Base-by-base conservation (phyloP, 805 yeast genomes). In the Kluyveromyces lactis region DNA sequence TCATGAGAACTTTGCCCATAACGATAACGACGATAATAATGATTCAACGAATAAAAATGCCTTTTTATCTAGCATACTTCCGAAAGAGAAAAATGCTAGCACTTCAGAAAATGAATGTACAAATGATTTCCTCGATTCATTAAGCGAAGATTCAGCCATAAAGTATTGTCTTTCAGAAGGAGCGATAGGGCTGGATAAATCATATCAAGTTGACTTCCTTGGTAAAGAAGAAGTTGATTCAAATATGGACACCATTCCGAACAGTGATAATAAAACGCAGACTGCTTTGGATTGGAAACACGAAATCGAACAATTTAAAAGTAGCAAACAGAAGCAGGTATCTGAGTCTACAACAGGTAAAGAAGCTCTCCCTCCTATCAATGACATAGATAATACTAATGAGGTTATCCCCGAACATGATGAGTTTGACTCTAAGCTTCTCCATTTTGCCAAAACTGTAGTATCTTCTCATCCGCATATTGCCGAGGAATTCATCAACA, bases 391-490 rank as follows among this genome's bases (percentile, higher is more conserved):
- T n/a, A 9, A 12, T n/a, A 13, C 18, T 8, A 34, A 17, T 10
- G 39, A 26, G 15, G 23, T 11, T 11, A 17, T n/a, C 6, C 18
- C 23, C 17, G 12, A 36, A 12, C 12, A 18, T 17, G 18, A 16
- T 11, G 36, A 27, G 19, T 38, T 18, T 7, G 32, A 36, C 12
- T 18, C 37, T 5, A 34, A 26, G 17, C 37, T 34, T n/a, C 15
- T 55, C 31, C 43, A 51, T 27, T 58, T 56, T 39, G 56, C 63
- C 2, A 51, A 55, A 36, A 52, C 55, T 15, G 56, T 52, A 38
- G 52, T 58, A 4, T 57, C 63, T 6, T 53, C 62, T 2, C 62
- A 60, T 35, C 61, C 60, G 21, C 56, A 53, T 26, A 52, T 59
- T 26, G 62, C 63, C 2, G 47, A 58, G 33, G 63, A 56, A 36